Evolutionary conservation across 2,329 filamentous ascomycete genomes (phyloP).

Genomic region (Beauveria sp.): DNA sequence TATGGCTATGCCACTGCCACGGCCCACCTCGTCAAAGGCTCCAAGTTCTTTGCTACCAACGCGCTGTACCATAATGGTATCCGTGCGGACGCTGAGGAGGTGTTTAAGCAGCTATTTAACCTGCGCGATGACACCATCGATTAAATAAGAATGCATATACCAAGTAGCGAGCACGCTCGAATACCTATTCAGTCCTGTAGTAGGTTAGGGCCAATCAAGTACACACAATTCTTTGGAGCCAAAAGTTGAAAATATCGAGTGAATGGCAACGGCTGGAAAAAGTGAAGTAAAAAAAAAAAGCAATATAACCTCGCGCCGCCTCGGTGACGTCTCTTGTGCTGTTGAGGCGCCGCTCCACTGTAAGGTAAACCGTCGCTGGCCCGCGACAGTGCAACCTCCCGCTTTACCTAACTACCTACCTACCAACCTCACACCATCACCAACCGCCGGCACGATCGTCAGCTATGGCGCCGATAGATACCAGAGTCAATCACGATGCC

Average conservation of each 20-base stretch:
- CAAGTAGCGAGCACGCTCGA: neutral
- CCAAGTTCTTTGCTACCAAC: conserved; percentile 80
- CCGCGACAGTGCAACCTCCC: neutral
- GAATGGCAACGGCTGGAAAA: neutral
- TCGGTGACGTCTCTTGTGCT: neutral
- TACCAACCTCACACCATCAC: neutral
- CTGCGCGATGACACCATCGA: conserved; percentile 63
- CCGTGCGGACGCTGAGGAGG: conserved; percentile 63
- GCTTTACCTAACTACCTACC: neutral
- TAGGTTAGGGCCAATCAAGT: neutral
- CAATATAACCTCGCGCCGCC: neutral
- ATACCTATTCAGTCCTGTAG: neutral
- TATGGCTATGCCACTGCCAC: conserved; percentile 66
- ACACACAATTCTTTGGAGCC: neutral
- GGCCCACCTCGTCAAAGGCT: conserved; percentile 63
- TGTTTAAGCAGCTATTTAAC: conserved; percentile 68
- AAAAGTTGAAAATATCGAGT: neutral
- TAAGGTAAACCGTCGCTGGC: neutral
- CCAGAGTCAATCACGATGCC: conserved; percentile 26
- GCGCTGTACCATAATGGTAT: conserved; percentile 81
- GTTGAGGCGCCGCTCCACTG: neutral
- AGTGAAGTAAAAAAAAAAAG: too few species aligned
- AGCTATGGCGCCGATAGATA: conserved; percentile 34
- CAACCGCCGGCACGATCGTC: neutral
- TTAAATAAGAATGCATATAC: conserved; percentile 21